Evolutionary conservation across 371 early-diverging fungal species (phyloP).

Genomic region (Syncephalis fuscata): DNA sequence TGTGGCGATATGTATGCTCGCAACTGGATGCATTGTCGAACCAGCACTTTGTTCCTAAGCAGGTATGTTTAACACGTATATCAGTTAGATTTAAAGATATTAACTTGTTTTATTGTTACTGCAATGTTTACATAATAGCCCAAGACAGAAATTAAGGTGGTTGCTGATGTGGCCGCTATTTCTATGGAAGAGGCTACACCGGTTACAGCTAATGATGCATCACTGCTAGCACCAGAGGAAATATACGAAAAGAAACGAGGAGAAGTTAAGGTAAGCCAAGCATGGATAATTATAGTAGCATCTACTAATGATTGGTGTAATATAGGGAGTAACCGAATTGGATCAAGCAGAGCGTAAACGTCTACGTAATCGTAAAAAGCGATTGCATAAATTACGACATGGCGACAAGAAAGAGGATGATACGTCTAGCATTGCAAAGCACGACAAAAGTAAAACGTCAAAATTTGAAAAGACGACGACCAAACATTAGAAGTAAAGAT

Average conservation of each 20-base stretch:
- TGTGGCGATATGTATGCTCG: conserved; percentile 54
- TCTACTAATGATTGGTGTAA: not conserved
- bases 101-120: no score
- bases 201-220: conserved; percentile 65
- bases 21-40: conserved; percentile 84
- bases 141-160: conserved; percentile 59
- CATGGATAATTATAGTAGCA: not conserved
- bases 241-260: conserved; percentile 41
- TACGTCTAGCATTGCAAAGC: no score
- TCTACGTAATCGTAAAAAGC: conserved; percentile 4
- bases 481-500: no score
- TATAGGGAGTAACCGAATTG: not conserved
- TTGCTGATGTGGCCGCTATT: conserved; percentile 72
- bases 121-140: no score
- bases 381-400: conserved; percentile 1
- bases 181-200: conserved; percentile 92
- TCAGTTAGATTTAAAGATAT: no score
- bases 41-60: conserved; percentile 80
- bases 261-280: conserved; percentile 23
- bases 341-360: conserved; percentile 3
- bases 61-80: no score
- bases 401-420: no score
- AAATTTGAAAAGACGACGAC: no score
- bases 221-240: conserved; percentile 81
- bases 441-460: no score